Percentiles rank a stretch among this genome's conserved stretches.
These are phyloP conservation scores for Colletotrichum sp. DNA, from an alignment of 2,329 filamentous ascomycete genomes.

Conservation along the genomic window DNA sequence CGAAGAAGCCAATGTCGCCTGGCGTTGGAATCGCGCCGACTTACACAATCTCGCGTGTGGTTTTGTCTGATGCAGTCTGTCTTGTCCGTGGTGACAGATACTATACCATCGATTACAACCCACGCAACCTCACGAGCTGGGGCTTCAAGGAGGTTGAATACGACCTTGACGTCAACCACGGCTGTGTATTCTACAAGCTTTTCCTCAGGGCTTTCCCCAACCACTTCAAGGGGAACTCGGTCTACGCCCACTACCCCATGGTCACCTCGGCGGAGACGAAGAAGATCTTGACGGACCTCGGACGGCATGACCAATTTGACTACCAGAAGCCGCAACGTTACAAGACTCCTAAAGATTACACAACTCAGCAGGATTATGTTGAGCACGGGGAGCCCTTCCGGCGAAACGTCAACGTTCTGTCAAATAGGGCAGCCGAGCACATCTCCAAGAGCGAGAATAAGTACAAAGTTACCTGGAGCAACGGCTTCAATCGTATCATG, in stretches of 20 bases:
- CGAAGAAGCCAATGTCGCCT: slow-evolving; percentile 74
- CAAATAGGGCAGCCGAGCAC: slow-evolving; percentile 65
- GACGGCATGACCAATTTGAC: slow-evolving; percentile 71
- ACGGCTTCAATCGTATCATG: slow-evolving; percentile 68
- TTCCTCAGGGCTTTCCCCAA: slow-evolving; percentile 81
- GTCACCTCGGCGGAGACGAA: slow-evolving; percentile 73
- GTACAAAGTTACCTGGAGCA: slow-evolving; percentile 71
- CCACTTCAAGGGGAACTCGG: slow-evolving; percentile 78
- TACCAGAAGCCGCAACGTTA: slow-evolving; percentile 64
- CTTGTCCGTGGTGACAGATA: slow-evolving; percentile 80
- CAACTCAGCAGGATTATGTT: not conserved
- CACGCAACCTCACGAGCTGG: slow-evolving; percentile 81
- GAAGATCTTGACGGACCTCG: slow-evolving; percentile 71
- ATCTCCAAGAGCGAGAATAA: slow-evolving; percentile 65
- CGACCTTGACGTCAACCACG: slow-evolving; percentile 77
- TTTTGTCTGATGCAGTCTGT: slow-evolving; percentile 80
- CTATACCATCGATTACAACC: slow-evolving; percentile 80
- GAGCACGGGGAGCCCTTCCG: not conserved
- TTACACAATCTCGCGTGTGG: slow-evolving; percentile 78
- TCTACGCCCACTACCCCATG: slow-evolving; percentile 84
- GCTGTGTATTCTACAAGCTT: slow-evolving; percentile 85
- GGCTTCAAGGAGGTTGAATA: slow-evolving; percentile 78
- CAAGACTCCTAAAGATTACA: not conserved
- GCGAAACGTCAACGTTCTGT: slow-evolving; percentile 58
- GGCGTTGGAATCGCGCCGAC: slow-evolving; percentile 78